Evolutionary conservation across 345 rosid genomes (phyloP), one percentile per base, ranked within the genome.

Genomic region (Gossypium ekmanianum): DNA sequence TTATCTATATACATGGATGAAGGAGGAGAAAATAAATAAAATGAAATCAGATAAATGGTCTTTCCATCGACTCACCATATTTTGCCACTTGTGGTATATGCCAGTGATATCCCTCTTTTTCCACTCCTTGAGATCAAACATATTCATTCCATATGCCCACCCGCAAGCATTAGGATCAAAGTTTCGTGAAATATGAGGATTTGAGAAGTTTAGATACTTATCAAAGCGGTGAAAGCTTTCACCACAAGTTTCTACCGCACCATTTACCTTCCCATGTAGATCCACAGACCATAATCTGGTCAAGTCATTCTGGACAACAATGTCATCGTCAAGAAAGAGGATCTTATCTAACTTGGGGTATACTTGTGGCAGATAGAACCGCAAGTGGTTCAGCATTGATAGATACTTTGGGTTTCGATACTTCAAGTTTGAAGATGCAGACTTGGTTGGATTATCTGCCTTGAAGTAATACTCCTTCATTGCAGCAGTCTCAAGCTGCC

Each of bases 141-240:
- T 82, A 83, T 95, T 95, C 99, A 95, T 95, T 52, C 99, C 99
- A 75, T 95, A 95, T 11, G 99, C 99, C 99, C 99, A 95, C 22
- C 99, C 99, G 81, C 99, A 95, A 77, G 97, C 99, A 81, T 93
- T 93, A 48, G 99, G 99, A 77, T 95, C 81, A 75, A 95, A 95
- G 83, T 91, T 88, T 63, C 94, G 88, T 0, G 98, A 86, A 75
- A 95, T 95, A 79, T 91, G 94, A 77, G 97, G 99, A 83, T 95
- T 95, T 34, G 93, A 80, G 66, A 95, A 95, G 90, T 95, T 95
- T 11, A 95, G 90, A 80, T 95, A 95, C 89, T 95, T 95, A 79
- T 95, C 98, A 80, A 90, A 95, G 58, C 99, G 91, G 75, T 95
- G 99, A 86, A 95, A 95, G 85, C 99, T 95, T 84, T 91, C 92